These are phyloP conservation scores for Cryptosporidium parvum DNA, from an alignment of 169 alveolate genomes.

Conservation along the genomic window DNA sequence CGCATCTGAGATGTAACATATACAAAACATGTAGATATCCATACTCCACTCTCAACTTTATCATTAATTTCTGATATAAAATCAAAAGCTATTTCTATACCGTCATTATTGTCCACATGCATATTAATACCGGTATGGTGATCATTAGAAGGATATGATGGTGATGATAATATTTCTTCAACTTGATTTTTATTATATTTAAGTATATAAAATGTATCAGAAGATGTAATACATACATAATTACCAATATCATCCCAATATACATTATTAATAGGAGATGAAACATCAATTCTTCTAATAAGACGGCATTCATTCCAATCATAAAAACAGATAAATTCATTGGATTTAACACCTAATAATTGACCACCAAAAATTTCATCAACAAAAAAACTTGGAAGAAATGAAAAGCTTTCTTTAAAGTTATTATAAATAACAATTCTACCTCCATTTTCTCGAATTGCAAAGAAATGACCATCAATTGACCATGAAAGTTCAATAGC, in stretches of 20 bases:
- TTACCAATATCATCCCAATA: conserved; percentile 78
- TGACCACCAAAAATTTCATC: conserved; percentile 92
- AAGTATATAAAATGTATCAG: conserved; percentile 88
- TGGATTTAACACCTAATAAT: conserved; percentile 88
- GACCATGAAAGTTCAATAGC: conserved; percentile 95
- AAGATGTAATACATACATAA: conserved; percentile 79
- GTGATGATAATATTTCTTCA: conserved; percentile 77
- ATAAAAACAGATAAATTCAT: conserved; percentile 92
- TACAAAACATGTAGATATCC: conserved; percentile 87
- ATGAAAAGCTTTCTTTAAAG: conserved; percentile 85
- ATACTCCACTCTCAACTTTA: conserved; percentile 83
- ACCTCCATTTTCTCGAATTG: conserved; percentile 91
- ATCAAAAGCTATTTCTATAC: conserved; percentile 90
- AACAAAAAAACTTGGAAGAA: conserved; percentile 88
- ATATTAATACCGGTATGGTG: conserved; percentile 1
- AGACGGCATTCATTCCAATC: conserved; percentile 92
- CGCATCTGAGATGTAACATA: conserved; percentile 84
- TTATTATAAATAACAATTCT: conserved; percentile 87
- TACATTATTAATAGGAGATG: conserved; percentile 63
- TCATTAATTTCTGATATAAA: conserved; percentile 85
- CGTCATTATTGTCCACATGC: conserved; percentile 83
- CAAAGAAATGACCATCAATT: conserved; percentile 91
- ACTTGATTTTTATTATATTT: conserved; percentile 84
- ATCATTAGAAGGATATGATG: conserved; percentile 58
- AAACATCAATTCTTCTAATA: conserved; percentile 78